These are phyloP conservation scores for Agaricus subrufescens DNA, from an alignment of 768 basidiomycete species.

Conservation along the genomic window DNA sequence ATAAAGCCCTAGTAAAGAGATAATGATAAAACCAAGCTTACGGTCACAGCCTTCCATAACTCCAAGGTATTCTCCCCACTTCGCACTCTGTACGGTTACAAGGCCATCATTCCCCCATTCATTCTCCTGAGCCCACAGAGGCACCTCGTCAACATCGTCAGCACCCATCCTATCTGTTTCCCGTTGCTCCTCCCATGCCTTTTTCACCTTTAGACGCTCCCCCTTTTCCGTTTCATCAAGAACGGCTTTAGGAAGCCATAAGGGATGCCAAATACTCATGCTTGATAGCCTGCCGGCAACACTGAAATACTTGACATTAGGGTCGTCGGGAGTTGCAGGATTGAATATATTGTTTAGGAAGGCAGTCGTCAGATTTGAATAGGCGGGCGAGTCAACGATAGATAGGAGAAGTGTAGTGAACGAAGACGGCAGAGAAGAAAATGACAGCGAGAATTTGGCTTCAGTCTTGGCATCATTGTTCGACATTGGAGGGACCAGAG, in stretches of 20 bases:
- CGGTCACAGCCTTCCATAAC: conserved; percentile 85
- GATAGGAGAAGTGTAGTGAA: conserved; percentile 86
- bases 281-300: conserved; percentile 73
- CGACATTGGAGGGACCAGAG: conserved; percentile 2
- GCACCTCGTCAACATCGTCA: conserved; percentile 15
- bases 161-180: conserved; percentile 18
- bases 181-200: conserved; percentile 25
- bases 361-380: conserved; percentile 84
- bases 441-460: conserved; percentile 39
- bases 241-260: conserved; percentile 95
- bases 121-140: conserved; percentile 45
- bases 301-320: conserved; percentile 86
- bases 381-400: conserved; percentile 93
- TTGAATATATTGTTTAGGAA: conserved; percentile 82
- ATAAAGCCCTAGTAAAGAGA: background rate
- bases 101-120: conserved; percentile 89
- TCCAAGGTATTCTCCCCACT: conserved; percentile 96
- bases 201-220: conserved; percentile 40
- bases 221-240: conserved; percentile 78
- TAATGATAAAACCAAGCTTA: conserved; percentile 20
- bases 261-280: conserved; percentile 83
- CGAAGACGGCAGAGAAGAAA: conserved; percentile 70
- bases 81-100: conserved; percentile 87
- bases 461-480: conserved; percentile 15
- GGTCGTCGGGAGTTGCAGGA: conserved; percentile 73